Percentiles rank a stretch among this genome's conserved stretches.
These are phyloP conservation scores for Magnaporthiopsis incrustans DNA, from an alignment of 2,329 filamentous ascomycete genomes.

Conservation along the genomic window DNA sequence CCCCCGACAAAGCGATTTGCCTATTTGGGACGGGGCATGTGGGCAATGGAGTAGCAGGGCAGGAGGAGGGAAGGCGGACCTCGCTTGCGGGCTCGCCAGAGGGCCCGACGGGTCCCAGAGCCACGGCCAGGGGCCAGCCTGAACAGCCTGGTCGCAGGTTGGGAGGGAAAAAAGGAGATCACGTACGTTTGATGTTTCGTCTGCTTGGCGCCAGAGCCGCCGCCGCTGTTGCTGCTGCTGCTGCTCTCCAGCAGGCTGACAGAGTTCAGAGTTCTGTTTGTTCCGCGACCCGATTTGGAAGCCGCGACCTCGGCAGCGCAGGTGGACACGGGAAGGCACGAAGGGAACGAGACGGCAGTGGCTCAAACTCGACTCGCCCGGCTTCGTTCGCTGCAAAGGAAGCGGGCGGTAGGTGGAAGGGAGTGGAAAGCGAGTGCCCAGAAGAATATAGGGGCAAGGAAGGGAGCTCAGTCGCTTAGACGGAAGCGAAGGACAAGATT, in stretches of 20 bases:
- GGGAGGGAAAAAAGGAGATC: slow-evolving; percentile 24
- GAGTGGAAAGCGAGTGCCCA: no score
- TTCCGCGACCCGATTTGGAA: not conserved
- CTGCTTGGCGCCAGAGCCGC: slow-evolving; percentile 17
- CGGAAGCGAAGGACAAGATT: no score
- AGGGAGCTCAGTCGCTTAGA: no score
- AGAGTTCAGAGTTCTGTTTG: no score
- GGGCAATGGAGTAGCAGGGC: not conserved
- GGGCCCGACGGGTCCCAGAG: not conserved
- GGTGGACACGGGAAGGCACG: not conserved
- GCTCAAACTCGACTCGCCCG: slow-evolving; percentile 3
- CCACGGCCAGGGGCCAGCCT: slow-evolving; percentile 18
- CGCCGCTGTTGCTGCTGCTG: no score
- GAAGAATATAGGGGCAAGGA: no score
- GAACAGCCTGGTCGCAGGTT: slow-evolving; percentile 25
- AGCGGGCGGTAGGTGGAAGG: no score
- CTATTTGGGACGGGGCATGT: slow-evolving; percentile 2
- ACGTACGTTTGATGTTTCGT: slow-evolving; percentile 37
- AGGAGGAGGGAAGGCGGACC: not conserved
- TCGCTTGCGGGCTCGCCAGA: not conserved
- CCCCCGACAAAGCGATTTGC: slow-evolving; percentile 5
- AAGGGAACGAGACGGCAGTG: slow-evolving; percentile 6
- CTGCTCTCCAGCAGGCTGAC: no score
- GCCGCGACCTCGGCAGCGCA: not conserved
- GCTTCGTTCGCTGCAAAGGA: no score